Base-by-base conservation (phyloP, 208 protist genomes). In the Perkinsela sp. region DNA sequence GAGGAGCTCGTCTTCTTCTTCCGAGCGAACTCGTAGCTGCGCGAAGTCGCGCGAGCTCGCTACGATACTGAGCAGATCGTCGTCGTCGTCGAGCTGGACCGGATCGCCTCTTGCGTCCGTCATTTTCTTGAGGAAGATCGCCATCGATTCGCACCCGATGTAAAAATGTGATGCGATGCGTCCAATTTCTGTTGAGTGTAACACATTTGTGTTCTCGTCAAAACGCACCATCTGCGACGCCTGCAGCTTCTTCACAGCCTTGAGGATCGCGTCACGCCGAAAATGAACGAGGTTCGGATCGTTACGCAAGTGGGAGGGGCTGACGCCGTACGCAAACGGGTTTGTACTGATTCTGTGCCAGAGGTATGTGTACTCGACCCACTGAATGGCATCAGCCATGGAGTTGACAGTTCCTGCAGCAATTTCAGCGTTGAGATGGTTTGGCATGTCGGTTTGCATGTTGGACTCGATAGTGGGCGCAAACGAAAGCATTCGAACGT, bases 401-500 rank as follows among this genome's bases (percentile, higher is more conserved):
- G 90, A 97, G 0, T 89, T 89, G 29, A 98, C 93, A 1, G 95
- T 98, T 28, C 96, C 96, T 0, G 95, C 82, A 28, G 95, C 85
- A 48, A 96, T 85, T 80, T 98, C 96, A 28, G 96, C 96, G 74
- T 98, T 98, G 32, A 99, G 85, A 73, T 98, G 89, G 75, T 98
- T 94, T n/a, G 85, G 81, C 32, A 99, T 82, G 70, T 82, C 78
- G 40, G 78, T 76, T 69, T 85, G 83, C 78, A 97, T 85, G 67
- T 94, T 81, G 32, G 82, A 93, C 75, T 98, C 96, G 72, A 99
- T 99, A 13, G 95, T 95, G 67, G 95, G 76, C 2, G 93, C 83
- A 70, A 85, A 75, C 1, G 83, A 90, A 66, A 98, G 88, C 28
- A 96, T 77, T 29, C 81, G 83, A 29, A 98, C 78, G 71, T 97